These are phyloP conservation scores for Umbelopsis vinacea DNA, from an alignment of 192 early-diverging fungal genomes.

Conservation along the genomic window DNA sequence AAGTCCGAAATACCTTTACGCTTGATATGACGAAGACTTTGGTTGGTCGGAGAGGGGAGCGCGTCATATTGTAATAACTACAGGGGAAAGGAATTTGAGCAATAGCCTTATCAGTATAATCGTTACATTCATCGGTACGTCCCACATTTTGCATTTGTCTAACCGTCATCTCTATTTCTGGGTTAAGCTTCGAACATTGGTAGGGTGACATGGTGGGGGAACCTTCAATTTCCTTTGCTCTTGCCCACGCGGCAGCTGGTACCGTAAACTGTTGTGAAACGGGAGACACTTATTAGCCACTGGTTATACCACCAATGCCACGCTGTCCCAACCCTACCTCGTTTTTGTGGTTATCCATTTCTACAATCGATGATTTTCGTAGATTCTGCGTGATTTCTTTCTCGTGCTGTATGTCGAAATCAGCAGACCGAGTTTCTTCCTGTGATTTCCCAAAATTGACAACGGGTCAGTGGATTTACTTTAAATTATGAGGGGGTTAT, in stretches of 20 bases:
- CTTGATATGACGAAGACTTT: constrained; percentile 27
- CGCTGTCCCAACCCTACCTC: not conserved
- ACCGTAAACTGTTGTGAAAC: not conserved
- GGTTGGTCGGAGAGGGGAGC: constrained; percentile 29
- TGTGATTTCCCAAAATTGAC: constrained; percentile 18
- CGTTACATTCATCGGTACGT: not conserved
- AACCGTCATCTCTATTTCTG: constrained; percentile 42
- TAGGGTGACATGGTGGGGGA: constrained; percentile 22
- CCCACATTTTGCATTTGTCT: not conserved
- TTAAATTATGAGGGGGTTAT: not conserved
- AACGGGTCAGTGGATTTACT: not conserved
- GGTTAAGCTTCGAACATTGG: constrained; percentile 40
- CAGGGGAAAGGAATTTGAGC: not conserved
- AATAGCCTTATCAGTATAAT: not conserved
- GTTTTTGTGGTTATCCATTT: not conserved
- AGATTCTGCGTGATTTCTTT: constrained; percentile 31
- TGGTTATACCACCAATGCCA: not conserved
- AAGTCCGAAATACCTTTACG: constrained; percentile 30
- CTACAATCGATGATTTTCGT: constrained; percentile 15
- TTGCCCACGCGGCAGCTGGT: constrained; percentile 30
- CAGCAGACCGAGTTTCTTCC: constrained; percentile 35
- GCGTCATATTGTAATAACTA: constrained; percentile 38
- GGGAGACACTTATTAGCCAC: not conserved
- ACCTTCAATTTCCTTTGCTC: constrained; percentile 19
- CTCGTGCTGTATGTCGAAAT: constrained; percentile 37